Base-by-base conservation (phyloP, 1,284 basidiomycete genomes). In the Sanghuangporus baumii region DNA sequence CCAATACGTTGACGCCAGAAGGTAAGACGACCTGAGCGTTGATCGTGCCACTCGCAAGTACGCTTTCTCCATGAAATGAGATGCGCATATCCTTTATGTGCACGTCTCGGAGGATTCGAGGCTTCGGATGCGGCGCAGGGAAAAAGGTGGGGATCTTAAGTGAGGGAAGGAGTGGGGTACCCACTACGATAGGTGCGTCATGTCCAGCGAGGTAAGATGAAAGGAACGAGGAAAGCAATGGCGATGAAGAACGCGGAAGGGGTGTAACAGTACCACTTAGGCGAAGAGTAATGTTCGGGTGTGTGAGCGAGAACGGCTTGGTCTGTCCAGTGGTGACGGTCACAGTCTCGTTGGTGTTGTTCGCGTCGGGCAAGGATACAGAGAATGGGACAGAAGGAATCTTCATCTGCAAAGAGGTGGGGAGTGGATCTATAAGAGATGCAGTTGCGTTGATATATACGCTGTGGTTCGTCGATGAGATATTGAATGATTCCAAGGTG, bases 11-110 rank as follows among this genome's bases (percentile, higher is more conserved):
- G 71, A 92, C 82, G 40, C 88, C 88, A 50, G 72, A 74, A 0
- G 89, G 89, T 1, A 92, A 76, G 6, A 88, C 85, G 41, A 88
- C 76, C 20, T 79, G 76, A 9, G 81, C 89, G 59, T 78, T 79
- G 4, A 92, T 82, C 1, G 79, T 81, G 11, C 88, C 89, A 67
- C 83, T 89, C 0, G 88, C 86, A 20, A 86, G 74, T 69, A 91
- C 80, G 6, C 66, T 66, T 0, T 66, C 62, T 9, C 75, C 75
- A 0, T 67, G 65, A 3, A 87, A 79, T 62, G 78, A 81, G 62
- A 92, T 80, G 67, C 81, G 83, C 90, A 92, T 91, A 67, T 89
- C 80, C 34, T 78, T 79, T 62, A 92, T 86, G 2, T 86, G 87
- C 37, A 92, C 85, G 64, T 89, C 77, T 18, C 81, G 82, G 18